phyloP scores from a whole-genome alignment of 805 yeast species.

The Metschnikowia rubicola region DNA sequence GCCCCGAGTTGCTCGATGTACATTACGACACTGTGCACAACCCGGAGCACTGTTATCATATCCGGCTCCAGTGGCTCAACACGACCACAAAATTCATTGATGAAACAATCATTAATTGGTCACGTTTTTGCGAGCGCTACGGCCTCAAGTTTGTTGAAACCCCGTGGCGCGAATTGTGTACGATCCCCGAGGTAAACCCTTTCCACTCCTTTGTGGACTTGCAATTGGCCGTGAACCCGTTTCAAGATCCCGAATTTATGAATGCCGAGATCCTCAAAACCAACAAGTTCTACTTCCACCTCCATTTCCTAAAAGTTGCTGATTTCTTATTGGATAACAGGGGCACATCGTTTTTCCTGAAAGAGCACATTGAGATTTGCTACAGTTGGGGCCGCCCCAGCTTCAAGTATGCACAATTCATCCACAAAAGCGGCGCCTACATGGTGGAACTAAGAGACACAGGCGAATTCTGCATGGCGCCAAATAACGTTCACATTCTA shows the following conservation, averaged over 20 bases:
- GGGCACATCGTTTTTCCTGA: conserved; percentile 59
- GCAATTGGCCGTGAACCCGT: conserved; percentile 65
- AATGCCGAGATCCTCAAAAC: conserved; percentile 38
- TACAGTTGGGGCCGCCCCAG: conserved; percentile 92
- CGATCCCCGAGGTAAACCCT: conserved; percentile 74
- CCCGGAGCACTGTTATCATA: conserved; percentile 91
- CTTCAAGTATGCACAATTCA: conserved; percentile 81
- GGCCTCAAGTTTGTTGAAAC: conserved; percentile 79
- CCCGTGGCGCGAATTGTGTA: conserved; percentile 85
- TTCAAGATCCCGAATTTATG: conserved; percentile 55
- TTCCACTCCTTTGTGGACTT: conserved; percentile 82
- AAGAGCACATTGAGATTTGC: conserved; percentile 56
- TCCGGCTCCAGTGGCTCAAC: conserved; percentile 88
- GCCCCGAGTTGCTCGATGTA: conserved; percentile 74
- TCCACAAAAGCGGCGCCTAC: conserved; percentile 85
- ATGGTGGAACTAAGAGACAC: conserved; percentile 81
- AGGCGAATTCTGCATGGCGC: conserved; percentile 78
- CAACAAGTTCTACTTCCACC: conserved; percentile 73
- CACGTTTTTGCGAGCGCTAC: conserved; percentile 78
- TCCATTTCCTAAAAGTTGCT: conserved; percentile 60
- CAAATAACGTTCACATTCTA: conserved; percentile 80
- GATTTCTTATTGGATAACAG: conserved; percentile 83
- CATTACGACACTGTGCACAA: conserved; percentile 92
- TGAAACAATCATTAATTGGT: conserved; percentile 72
- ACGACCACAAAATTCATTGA: conserved; percentile 77